These are phyloP conservation scores for Hanseniaspora pseudoguilliermondii DNA, from an alignment of 805 yeast genomes.

Conservation along the genomic window DNA sequence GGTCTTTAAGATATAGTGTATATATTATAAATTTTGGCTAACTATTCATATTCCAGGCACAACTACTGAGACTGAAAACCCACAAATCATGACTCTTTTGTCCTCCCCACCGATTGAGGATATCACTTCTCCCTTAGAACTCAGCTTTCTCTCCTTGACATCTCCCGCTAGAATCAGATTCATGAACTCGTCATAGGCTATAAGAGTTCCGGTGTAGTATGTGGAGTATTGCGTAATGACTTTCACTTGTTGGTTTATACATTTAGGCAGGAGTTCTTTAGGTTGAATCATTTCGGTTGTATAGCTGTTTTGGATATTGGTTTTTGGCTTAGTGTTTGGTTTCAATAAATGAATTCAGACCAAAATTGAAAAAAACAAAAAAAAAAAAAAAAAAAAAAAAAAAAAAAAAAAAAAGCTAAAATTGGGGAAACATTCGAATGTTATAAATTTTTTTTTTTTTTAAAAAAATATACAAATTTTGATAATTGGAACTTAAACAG, in stretches of 20 bases:
- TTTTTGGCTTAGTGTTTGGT: too few relatives aligned
- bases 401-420: too few relatives aligned
- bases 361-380: too few relatives aligned
- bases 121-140: constrained; percentile 6
- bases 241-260: constrained; percentile 68
- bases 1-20: not conserved
- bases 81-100: constrained; percentile 55
- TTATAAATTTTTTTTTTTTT: too few relatives aligned
- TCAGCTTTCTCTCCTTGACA: constrained; percentile 18
- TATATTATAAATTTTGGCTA: not conserved
- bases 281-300: constrained; percentile 35
- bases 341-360: too few relatives aligned
- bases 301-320: too few relatives aligned
- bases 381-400: too few relatives aligned
- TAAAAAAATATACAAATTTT: too few relatives aligned
- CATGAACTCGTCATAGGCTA: constrained; percentile 92
- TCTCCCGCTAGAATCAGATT: constrained; percentile 78
- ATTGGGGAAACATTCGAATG: too few relatives aligned
- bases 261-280: constrained; percentile 74
- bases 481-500: too few relatives aligned
- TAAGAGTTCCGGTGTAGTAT: constrained; percentile 78
- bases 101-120: constrained; percentile 24
- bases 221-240: constrained; percentile 50
- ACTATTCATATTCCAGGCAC: constrained; percentile 38
- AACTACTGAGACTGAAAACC: constrained; percentile 60